phyloP scores from a whole-genome alignment of 2,329 filamentous ascomycete genomes.

The Aspergillus brunneoviolaceus region DNA sequence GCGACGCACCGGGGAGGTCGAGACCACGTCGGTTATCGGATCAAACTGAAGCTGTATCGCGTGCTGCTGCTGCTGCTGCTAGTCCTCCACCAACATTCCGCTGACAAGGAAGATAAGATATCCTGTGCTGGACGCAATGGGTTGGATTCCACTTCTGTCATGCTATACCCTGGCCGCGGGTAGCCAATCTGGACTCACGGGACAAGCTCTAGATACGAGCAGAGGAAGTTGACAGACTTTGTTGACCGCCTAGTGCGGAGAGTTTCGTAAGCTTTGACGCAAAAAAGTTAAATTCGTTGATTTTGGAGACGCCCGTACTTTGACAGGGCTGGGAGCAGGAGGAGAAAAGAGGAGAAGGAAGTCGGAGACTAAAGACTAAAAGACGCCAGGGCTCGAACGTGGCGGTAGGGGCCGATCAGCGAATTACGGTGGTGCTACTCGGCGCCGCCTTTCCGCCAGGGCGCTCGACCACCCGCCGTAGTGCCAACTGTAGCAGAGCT shows the following conservation, averaged over 20 bases:
- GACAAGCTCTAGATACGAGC: slow-evolving; percentile 1
- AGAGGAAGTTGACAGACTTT: background rate
- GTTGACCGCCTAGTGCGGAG: background rate
- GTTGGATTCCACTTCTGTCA: background rate
- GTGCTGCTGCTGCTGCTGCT: background rate
- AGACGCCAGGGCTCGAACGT: slow-evolving; percentile 14
- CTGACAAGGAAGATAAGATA: background rate
- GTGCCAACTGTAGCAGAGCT: slow-evolving; percentile 1
- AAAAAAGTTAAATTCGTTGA: background rate
- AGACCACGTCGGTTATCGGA: slow-evolving; percentile 2
- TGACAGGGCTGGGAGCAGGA: background rate
- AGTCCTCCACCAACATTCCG: background rate
- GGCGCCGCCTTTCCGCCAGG: slow-evolving; percentile 14
- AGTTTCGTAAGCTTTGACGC: background rate
- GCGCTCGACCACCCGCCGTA: slow-evolving; percentile 8
- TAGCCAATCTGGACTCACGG: background rate
- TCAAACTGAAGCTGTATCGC: background rate
- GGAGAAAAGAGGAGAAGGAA: background rate
- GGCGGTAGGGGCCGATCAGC: slow-evolving; percentile 14
- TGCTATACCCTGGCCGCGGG: background rate
- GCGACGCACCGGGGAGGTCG: slow-evolving; percentile 1
- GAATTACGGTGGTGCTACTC: slow-evolving; percentile 9
- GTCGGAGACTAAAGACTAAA: background rate
- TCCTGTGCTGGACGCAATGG: background rate
- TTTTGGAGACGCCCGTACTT: background rate